Evolutionary conservation across 164 flowering plant species (phyloP), one percentile per base, ranked within the genome.

Genomic region (Sedum album): DNA sequence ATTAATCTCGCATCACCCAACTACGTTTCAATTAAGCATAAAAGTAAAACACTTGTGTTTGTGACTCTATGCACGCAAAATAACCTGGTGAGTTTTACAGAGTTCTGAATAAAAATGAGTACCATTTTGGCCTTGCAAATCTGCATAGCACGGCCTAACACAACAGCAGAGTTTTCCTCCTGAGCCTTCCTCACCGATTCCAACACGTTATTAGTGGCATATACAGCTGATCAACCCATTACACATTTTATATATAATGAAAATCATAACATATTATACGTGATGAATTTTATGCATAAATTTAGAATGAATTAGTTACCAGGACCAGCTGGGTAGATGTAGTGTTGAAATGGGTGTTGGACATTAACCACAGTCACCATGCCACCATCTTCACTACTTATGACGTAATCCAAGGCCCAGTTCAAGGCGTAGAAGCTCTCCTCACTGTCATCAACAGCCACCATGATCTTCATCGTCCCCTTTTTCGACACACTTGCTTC

Each of bases 391-490:
- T 20, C 57, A 48, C 67, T 25, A 33, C 68, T 35, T 39, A 80
- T 69, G 31, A 83, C 70, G 31, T 80, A 31, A 51, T 83, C 83
- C 17, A 88, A 76, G 4, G 48, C 48, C 48, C 48, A 44, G 0
- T 17, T 44, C 48, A 44, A 44, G 0, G 88, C 90, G 65, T 85
- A 73, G 75, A 86, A 77, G 70, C 94, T 86, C 49, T 35, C 80
- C 0, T 85, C 88, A 68, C 89, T 85, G 20, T 88, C 89, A 55
- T 86, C 91, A 0, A 88, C 66, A 21, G 86, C 93, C 73, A 88
- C 86, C 86, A 86, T 67, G 61, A 82, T 80, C 74, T 75, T 85
- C 84, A 72, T 77, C 79, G 48, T 73, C 73, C 11, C 73, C 67
- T 65, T 25, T 30, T 30, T 28, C 67, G 46, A 14, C 67, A 33